phyloP scores from a whole-genome alignment of 768 basidiomycete species.

The Xerocomus spinulosus region DNA sequence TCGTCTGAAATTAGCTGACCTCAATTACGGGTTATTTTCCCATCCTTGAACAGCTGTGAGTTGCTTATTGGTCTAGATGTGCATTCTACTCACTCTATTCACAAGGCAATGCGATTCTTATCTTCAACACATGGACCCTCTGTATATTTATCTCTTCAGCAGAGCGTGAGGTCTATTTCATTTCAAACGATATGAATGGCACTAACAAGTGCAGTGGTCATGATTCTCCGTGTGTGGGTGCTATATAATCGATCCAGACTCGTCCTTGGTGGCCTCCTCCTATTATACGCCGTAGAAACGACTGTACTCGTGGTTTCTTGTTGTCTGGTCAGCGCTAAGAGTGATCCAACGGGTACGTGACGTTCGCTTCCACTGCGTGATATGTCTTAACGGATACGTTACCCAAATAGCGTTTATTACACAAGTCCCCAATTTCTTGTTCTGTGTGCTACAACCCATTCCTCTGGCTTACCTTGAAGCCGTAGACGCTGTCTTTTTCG shows the following conservation, averaged over 20 bases:
- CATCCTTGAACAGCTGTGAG: neutral
- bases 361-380: too few relatives aligned
- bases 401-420: too few relatives aligned
- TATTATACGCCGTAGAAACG: too few relatives aligned
- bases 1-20: neutral
- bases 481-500: neutral
- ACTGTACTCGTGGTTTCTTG: too few relatives aligned
- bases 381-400: too few relatives aligned
- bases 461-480: neutral
- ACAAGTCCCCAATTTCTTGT: neutral
- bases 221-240: too few relatives aligned
- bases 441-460: neutral
- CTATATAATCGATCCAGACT: too few relatives aligned
- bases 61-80: too few relatives aligned
- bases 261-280: too few relatives aligned
- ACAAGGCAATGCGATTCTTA: neutral
- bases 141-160: neutral
- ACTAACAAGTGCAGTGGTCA: neutral
- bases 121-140: neutral
- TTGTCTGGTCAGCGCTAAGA: too few relatives aligned
- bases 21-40: neutral
- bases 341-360: too few relatives aligned
- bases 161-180: neutral
- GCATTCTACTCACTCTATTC: too few relatives aligned
- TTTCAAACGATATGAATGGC: neutral